Percentiles rank a stretch among this genome's conserved stretches.
Evolutionary conservation across 1,284 basidiomycete genomes (phyloP).

Genomic region (Cutaneotrichosporon daszewskae): DNA sequence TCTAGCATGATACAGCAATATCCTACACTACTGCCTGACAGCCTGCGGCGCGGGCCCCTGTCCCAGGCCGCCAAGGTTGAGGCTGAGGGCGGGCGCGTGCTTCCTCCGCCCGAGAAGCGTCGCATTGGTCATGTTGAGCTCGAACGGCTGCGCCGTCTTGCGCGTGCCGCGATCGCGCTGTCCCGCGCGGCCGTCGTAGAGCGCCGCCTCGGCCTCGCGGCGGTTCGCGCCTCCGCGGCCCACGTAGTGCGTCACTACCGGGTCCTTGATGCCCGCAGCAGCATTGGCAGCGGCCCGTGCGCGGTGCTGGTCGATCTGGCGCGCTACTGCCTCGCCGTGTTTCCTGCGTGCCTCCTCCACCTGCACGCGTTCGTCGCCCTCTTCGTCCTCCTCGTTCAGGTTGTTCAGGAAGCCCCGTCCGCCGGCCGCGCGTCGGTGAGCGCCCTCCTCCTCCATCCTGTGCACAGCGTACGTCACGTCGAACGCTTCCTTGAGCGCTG

Average conservation of each 20-base stretch:
- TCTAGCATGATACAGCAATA: too few species aligned
- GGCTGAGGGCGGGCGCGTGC: neutral
- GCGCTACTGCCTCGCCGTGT: conserved; percentile 50
- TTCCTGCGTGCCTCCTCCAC: conserved; percentile 53
- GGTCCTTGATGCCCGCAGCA: conserved; percentile 48
- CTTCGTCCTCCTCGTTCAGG: conserved; percentile 90
- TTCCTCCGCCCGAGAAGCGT: conserved; percentile 63
- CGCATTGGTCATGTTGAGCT: conserved; percentile 75
- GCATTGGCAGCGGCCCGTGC: conserved; percentile 45
- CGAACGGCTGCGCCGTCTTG: conserved; percentile 52
- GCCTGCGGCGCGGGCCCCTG: too few species aligned
- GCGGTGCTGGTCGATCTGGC: conserved; percentile 46
- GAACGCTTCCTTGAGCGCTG: conserved; percentile 93
- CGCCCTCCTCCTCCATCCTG: conserved; percentile 97
- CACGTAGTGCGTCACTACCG: conserved; percentile 47
- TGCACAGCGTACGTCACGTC: conserved; percentile 99
- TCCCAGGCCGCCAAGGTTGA: neutral
- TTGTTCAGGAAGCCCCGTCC: conserved; percentile 73
- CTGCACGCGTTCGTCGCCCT: conserved; percentile 53
- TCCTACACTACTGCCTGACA: too few species aligned
- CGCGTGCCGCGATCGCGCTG: conserved; percentile 56
- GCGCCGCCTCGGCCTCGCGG: conserved; percentile 49
- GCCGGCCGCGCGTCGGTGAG: conserved; percentile 70
- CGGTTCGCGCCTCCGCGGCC: conserved; percentile 48
- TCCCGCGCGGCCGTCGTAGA: conserved; percentile 68